phyloP scores from a whole-genome alignment of 2,329 filamentous ascomycete species.

The Sphaerulina musiva region DNA sequence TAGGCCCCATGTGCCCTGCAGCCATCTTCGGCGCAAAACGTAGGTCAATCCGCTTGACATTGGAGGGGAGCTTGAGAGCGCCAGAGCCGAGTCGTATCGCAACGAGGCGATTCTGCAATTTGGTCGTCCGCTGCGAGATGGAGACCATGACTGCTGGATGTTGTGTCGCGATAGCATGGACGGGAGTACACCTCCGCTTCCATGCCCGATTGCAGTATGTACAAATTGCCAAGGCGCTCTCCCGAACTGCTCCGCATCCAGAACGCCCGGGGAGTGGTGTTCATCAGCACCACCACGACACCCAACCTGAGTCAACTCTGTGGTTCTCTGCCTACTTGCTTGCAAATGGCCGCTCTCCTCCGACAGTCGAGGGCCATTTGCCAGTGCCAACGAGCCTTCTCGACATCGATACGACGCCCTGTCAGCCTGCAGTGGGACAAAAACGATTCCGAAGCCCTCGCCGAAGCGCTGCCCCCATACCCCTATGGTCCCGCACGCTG shows the following conservation, averaged over 20 bases:
- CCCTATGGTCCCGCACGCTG: slow-evolving; percentile 63
- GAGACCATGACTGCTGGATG: slow-evolving; percentile 42
- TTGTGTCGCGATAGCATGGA: not conserved
- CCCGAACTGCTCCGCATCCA: not conserved
- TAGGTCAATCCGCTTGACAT: slow-evolving; percentile 68
- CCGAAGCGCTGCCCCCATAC: slow-evolving; percentile 47
- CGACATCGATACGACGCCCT: slow-evolving; percentile 24
- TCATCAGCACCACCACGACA: not conserved
- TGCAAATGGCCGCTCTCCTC: slow-evolving; percentile 25
- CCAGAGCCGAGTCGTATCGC: slow-evolving; percentile 73
- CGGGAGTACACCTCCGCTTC: not conserved
- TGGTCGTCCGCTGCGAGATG: slow-evolving; percentile 64
- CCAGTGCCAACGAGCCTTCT: slow-evolving; percentile 28
- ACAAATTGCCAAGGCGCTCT: not conserved
- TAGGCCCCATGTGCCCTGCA: slow-evolving; percentile 65
- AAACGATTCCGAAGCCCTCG: slow-evolving; percentile 29
- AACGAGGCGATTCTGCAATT: slow-evolving; percentile 66
- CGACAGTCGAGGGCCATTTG: slow-evolving; percentile 20
- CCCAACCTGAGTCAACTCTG: not conserved
- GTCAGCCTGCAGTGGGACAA: slow-evolving; percentile 29
- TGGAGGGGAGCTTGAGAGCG: slow-evolving; percentile 69
- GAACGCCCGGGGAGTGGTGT: no score
- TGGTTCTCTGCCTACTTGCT: no score
- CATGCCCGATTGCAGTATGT: not conserved
- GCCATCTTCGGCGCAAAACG: slow-evolving; percentile 59